Percentiles rank a stretch among this genome's conserved stretches.
phyloP scores from a whole-genome alignment of 1,139 yeast species.

The Pichia inconspicua region DNA sequence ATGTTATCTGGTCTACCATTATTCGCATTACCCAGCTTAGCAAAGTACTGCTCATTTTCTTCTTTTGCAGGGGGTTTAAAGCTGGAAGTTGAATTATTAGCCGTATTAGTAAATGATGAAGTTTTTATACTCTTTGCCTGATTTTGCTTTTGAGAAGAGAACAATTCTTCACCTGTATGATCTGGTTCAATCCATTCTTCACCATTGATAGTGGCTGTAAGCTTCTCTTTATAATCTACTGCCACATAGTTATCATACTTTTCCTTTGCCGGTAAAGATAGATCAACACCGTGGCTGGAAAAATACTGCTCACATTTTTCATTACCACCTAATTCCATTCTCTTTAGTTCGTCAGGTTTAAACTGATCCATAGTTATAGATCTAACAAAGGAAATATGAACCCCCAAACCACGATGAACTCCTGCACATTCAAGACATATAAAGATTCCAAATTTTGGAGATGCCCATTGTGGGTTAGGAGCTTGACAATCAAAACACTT shows the following conservation, averaged over 20 bases:
- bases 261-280: slow-evolving; percentile 50
- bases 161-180: slow-evolving; percentile 46
- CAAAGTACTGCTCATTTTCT: slow-evolving; percentile 76
- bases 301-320: slow-evolving; percentile 65
- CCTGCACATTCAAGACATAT: slow-evolving; percentile 98
- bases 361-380: slow-evolving; percentile 97
- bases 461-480: slow-evolving; percentile 98
- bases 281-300: slow-evolving; percentile 64
- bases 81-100: slow-evolving; percentile 1
- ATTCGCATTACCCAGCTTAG: slow-evolving; percentile 66
- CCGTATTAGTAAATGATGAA: neutral
- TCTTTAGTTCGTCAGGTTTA: slow-evolving; percentile 77
- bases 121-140: neutral
- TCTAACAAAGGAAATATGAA: slow-evolving; percentile 92
- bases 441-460: slow-evolving; percentile 93
- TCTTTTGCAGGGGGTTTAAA: slow-evolving; percentile 35
- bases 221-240: slow-evolving; percentile 82
- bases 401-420: slow-evolving; percentile 91
- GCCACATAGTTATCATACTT: slow-evolving; percentile 89
- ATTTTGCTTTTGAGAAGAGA: slow-evolving; percentile 20
- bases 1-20: slow-evolving; percentile 65
- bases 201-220: slow-evolving; percentile 71
- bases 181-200: slow-evolving; percentile 60
- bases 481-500: slow-evolving; percentile 92
- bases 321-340: slow-evolving; percentile 96